phyloP scores from a whole-genome alignment of 331 rosid genomes.

The Rhamnella rubrinervis region DNA sequence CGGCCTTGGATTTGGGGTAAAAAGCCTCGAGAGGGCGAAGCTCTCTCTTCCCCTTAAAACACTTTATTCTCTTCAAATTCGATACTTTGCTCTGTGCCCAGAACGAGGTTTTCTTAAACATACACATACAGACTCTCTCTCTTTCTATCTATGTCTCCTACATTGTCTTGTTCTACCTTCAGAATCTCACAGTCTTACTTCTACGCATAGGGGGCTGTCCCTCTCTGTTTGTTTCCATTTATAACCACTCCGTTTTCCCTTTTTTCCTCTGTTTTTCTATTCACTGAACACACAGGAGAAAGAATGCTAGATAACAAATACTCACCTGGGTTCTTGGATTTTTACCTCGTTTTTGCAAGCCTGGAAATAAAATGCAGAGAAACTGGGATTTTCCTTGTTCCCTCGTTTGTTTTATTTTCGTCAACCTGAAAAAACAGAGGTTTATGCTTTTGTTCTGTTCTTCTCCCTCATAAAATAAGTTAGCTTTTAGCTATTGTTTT shows the following conservation, averaged over 20 bases:
- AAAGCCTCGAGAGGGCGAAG: constrained; percentile 41
- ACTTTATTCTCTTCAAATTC: constrained; percentile 80
- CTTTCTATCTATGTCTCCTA: constrained; percentile 28
- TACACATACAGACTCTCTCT: constrained; percentile 26
- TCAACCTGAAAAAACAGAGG: constrained; percentile 36
- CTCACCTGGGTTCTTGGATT: constrained; percentile 25
- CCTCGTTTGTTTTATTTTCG: constrained; percentile 25
- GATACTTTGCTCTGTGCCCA: constrained; percentile 58
- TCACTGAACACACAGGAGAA: constrained; percentile 14
- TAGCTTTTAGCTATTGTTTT: constrained; percentile 23
- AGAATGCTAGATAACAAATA: constrained; percentile 3
- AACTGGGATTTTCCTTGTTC: constrained; percentile 37
- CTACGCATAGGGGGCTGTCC: constrained; percentile 26
- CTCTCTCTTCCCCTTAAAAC: constrained; percentile 35
- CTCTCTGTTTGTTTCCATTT: constrained; percentile 30
- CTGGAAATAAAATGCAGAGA: constrained; percentile 41
- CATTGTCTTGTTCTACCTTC: constrained; percentile 53
- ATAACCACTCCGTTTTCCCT: constrained; percentile 12
- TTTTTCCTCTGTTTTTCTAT: constrained; percentile 5
- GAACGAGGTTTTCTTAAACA: constrained; percentile 50
- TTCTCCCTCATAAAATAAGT: background rate
- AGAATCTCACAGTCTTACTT: constrained; percentile 33
- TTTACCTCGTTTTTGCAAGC: constrained; percentile 21
- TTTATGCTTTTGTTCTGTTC: constrained; percentile 29
- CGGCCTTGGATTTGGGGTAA: constrained; percentile 72